Base-by-base conservation (phyloP, 139 green algal species). In the Monoraphidium neglectum region DNA sequence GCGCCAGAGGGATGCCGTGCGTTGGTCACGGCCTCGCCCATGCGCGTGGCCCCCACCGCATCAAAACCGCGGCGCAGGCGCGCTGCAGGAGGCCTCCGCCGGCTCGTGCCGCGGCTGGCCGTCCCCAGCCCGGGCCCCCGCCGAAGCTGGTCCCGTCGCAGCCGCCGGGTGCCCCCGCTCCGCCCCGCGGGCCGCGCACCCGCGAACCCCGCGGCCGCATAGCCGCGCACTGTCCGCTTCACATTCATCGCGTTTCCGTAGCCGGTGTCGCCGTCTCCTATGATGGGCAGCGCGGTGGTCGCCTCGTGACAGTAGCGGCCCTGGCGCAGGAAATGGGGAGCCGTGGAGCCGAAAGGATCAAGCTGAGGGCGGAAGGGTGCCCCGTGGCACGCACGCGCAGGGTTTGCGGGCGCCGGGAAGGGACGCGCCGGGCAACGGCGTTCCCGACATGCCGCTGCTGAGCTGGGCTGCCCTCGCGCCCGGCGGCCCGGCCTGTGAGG, bases 221-320 rank as follows among this genome's bases (percentile, higher is more conserved):
- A 99, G 16, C 92, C 93, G 1, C 67, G 57, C 43, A 99, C 93
- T 0, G 96, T 98, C 23, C 95, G 77, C 84, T 97, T 95, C 15
- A 97, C 95, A 71, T 98, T 98, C 59, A 99, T 83, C 0, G 95
- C 92, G 68, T 98, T 98, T 70, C 96, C 96, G 75, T 98, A 98
- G 71, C 83, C 92, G 0, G 92, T 98, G 87, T 99, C 96, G n/a
- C 88, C 96, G 75, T 99, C 96, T 13, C 91, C 96, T 71, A 99
- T 98, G 81, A 99, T 84, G 70, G 95, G 90, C 76, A 97, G 79
- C 40, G 24, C 18, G 15, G 49, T 49, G 0, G 94, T 97, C 28
- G 92, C 93, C 63, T 98, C 92, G 28, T 89, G 66, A 24, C 93
- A 86, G 71, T 87, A 82, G 30, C 90, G 83, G 21, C 87, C 88